Evolutionary conservation across 1,139 yeast species (phyloP).

Genomic region (Debaryomycetaceae sp.): DNA sequence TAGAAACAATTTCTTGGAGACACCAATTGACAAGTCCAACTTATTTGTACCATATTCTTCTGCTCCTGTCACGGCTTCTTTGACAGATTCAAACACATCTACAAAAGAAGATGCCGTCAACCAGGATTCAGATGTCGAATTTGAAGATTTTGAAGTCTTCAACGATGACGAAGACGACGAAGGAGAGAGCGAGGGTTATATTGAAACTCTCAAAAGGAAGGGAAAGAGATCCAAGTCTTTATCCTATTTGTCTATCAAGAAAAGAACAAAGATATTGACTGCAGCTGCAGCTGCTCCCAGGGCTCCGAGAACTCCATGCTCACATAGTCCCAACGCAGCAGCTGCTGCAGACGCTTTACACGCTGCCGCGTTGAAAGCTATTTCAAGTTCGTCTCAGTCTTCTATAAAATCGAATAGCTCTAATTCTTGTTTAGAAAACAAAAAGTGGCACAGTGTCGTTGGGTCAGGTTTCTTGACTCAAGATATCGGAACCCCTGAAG

Average conservation of each 20-base stretch:
- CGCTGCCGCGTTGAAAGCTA: slow-evolving; percentile 63
- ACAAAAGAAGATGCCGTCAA: slow-evolving; percentile 9
- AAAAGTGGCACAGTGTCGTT: slow-evolving; percentile 67
- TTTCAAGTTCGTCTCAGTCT: slow-evolving; percentile 22
- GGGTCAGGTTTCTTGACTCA: slow-evolving; percentile 71
- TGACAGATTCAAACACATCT: slow-evolving; percentile 20
- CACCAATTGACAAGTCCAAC: slow-evolving; percentile 49
- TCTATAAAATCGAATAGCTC: slow-evolving; percentile 5
- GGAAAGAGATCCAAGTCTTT: slow-evolving; percentile 63
- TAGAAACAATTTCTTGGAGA: slow-evolving; percentile 46
- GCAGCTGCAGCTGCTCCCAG: slow-evolving; percentile 84
- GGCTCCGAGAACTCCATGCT: slow-evolving; percentile 58
- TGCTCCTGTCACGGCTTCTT: slow-evolving; percentile 75
- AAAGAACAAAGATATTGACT: slow-evolving; percentile 55
- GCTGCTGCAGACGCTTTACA: slow-evolving; percentile 75
- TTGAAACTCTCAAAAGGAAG: slow-evolving; percentile 33
- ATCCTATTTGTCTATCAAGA: slow-evolving; percentile 48
- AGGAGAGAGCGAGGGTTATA: slow-evolving; percentile 11
- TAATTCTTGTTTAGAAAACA: slow-evolving; percentile 27
- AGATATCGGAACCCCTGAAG: slow-evolving; percentile 77
- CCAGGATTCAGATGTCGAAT: slow-evolving; percentile 30
- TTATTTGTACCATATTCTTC: slow-evolving; percentile 66
- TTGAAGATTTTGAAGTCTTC: slow-evolving; percentile 47
- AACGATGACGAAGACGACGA: slow-evolving; percentile 31
- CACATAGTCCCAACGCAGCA: slow-evolving; percentile 59